phyloP scores from a whole-genome alignment of 768 basidiomycete genomes.

The Nevesoporus exiguus region DNA sequence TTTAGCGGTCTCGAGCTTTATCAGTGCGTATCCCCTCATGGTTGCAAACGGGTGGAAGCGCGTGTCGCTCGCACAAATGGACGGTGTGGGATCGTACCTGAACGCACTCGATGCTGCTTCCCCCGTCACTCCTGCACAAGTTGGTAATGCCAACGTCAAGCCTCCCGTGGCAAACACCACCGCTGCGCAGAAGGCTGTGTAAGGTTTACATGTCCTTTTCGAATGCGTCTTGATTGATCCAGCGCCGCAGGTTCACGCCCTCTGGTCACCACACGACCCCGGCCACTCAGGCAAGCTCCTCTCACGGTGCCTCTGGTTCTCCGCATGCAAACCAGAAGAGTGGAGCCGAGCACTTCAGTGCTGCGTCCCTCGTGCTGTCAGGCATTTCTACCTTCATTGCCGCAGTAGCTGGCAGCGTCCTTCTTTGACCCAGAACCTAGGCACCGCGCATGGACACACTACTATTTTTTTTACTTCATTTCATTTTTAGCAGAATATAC shows the following conservation, averaged over 20 bases:
- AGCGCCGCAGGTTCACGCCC: conserved; percentile 3
- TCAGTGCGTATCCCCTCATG: conserved; percentile 60
- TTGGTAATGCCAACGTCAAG: conserved; percentile 20
- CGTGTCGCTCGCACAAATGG: conserved; percentile 48
- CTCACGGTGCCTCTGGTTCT: conserved; percentile 16
- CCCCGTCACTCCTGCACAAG: conserved; percentile 23
- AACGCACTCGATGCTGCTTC: conserved; percentile 38
- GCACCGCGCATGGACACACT: conserved; percentile 9
- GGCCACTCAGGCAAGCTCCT: conserved; percentile 6
- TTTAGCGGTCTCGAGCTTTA: conserved; percentile 62
- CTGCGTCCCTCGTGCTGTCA: conserved; percentile 21
- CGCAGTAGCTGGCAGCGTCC: conserved; percentile 19
- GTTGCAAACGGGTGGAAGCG: conserved; percentile 68
- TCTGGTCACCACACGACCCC: not conserved
- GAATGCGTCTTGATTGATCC: not conserved
- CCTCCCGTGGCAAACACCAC: conserved; percentile 15
- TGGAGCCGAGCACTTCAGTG: conserved; percentile 25
- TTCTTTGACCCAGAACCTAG: conserved; percentile 16
- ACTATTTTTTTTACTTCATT: not conserved
- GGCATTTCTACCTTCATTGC: conserved; percentile 23
- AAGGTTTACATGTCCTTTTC: not conserved
- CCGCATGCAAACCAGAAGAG: conserved; percentile 34
- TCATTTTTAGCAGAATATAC: too few species aligned
- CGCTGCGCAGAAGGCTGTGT: conserved; percentile 2
- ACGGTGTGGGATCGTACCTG: conserved; percentile 42